These are phyloP conservation scores for Deinandra increscens DNA, from an alignment of 129 eudicot genomes.

Conservation along the genomic window DNA sequence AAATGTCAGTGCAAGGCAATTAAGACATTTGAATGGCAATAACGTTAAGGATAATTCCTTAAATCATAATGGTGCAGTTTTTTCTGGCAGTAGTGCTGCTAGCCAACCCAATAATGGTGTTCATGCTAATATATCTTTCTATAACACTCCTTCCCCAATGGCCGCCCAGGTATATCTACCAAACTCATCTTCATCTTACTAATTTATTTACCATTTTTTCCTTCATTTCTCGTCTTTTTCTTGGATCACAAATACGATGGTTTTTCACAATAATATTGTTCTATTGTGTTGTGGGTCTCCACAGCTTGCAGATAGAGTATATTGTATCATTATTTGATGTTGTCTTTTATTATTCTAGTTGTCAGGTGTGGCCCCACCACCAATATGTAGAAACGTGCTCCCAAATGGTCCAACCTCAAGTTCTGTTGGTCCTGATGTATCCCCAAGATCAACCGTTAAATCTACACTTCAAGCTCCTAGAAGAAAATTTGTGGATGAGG, in stretches of 20 bases:
- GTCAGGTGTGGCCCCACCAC: slow-evolving; percentile 95
- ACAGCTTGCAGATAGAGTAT: neutral
- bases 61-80: slow-evolving; percentile 54
- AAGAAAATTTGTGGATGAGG: slow-evolving; percentile 94
- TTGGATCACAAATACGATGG: neutral
- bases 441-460: slow-evolving; percentile 69
- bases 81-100: slow-evolving; percentile 32
- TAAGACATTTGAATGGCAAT: slow-evolving; percentile 46
- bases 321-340: slow-evolving; percentile 7
- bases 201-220: neutral
- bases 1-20: slow-evolving; percentile 72
- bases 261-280: neutral
- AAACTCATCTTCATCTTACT: neutral
- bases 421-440: slow-evolving; percentile 55
- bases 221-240: neutral
- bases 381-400: slow-evolving; percentile 69
- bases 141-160: slow-evolving; percentile 94
- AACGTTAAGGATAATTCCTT: slow-evolving; percentile 55
- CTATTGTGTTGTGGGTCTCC: neutral
- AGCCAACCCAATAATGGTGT: slow-evolving; percentile 54
- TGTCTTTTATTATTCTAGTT: slow-evolving; percentile 49
- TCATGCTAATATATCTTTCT: slow-evolving; percentile 59
- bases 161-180: slow-evolving; percentile 63
- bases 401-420: slow-evolving; percentile 54
- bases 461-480: slow-evolving; percentile 84